A percentile compares a stretch with the other conserved stretches of the same genome.
Evolutionary conservation across 2,329 filamentous ascomycete genomes (phyloP).

Genomic region (Fusarium longipes): DNA sequence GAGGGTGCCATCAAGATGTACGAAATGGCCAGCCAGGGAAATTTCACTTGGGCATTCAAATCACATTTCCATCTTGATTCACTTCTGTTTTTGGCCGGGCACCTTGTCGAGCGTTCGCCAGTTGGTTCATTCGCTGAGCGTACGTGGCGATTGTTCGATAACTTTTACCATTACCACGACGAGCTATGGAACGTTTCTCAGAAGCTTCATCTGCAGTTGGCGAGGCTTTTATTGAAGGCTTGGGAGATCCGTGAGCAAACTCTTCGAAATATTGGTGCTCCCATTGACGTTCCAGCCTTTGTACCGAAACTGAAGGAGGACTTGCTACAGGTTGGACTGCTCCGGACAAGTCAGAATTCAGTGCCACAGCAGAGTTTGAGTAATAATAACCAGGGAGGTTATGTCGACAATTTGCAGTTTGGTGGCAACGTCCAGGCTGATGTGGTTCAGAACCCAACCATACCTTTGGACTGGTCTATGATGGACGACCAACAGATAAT

Average conservation of each 20-base stretch:
- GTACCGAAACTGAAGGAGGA: neutral
- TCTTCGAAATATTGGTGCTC: neutral
- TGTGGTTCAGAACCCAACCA: neutral
- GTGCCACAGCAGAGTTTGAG: neutral
- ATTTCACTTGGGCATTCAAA: neutral
- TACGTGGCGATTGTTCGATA: slow-evolving; percentile 1
- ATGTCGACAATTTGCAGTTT: neutral
- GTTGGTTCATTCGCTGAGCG: slow-evolving; percentile 4
- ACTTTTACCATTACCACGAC: slow-evolving; percentile 2
- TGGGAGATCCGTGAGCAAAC: neutral
- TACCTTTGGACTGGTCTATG: neutral
- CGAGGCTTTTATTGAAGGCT: neutral
- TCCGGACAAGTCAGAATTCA: neutral
- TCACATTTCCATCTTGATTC: slow-evolving; percentile 2
- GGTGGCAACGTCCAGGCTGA: neutral
- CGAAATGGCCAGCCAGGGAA: neutral
- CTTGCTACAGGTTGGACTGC: neutral
- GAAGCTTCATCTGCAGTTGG: neutral
- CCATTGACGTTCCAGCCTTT: neutral
- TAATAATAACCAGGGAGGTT: rapidly evolving
- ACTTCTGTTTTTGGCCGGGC: slow-evolving; percentile 1
- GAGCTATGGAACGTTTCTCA: slow-evolving; percentile 8
- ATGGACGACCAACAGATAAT: neutral
- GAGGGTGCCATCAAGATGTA: neutral
- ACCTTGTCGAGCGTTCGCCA: neutral